Conservation (phyloP, 208 protist species). For the Kentomonas sorsogonicus region DNA sequence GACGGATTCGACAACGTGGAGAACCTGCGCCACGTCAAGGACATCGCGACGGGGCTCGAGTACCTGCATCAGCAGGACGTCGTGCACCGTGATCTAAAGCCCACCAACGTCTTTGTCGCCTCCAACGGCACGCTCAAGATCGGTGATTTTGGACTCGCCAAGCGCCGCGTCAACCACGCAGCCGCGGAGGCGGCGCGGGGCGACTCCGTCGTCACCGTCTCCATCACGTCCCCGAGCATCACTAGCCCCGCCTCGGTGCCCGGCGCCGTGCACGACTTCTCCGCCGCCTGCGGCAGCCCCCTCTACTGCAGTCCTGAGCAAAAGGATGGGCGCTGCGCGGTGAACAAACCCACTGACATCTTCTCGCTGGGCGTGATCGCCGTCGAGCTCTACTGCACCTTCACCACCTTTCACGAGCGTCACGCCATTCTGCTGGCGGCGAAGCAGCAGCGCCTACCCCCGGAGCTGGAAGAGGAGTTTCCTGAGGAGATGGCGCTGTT, state of each 20-base stretch:
- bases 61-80: slow-evolving; percentile 76
- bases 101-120: slow-evolving; percentile 80
- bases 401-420: slow-evolving; percentile 70
- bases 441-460: slow-evolving; percentile 30
- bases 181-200: background rate
- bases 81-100: slow-evolving; percentile 81
- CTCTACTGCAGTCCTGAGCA: slow-evolving; percentile 85
- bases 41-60: slow-evolving; percentile 55
- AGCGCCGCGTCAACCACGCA: slow-evolving; percentile 16
- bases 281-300: slow-evolving; percentile 48
- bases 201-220: background rate
- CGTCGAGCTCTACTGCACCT: slow-evolving; percentile 72
- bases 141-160: slow-evolving; percentile 83
- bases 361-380: slow-evolving; percentile 77
- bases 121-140: slow-evolving; percentile 62
- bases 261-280: slow-evolving; percentile 39
- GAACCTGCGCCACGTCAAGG: slow-evolving; percentile 57
- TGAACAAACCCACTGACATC: slow-evolving; percentile 56
- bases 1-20: slow-evolving; percentile 42
- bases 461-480: slow-evolving; percentile 23
- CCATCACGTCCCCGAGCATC: background rate
- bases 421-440: slow-evolving; percentile 55
- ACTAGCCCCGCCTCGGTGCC: background rate
- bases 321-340: slow-evolving; percentile 30
- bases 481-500: slow-evolving; percentile 52